A percentile compares a stretch with the other conserved stretches of the same genome.
Conservation (phyloP, 2,329 filamentous ascomycete species). For the Aspergillus bombycis region DNA sequence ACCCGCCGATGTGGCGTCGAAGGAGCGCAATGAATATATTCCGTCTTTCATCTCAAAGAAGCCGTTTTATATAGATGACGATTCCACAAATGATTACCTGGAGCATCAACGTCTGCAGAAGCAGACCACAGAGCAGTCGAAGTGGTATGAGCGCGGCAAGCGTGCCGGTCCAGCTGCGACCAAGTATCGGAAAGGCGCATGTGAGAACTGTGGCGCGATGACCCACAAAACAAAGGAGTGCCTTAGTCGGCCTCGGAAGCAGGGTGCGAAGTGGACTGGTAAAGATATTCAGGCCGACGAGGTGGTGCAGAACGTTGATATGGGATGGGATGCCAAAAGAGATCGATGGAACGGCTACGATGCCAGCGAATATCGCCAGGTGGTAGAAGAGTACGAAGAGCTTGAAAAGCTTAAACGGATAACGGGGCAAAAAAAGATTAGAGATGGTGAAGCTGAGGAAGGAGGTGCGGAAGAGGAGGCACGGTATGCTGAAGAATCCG, state of each 20-base stretch:
- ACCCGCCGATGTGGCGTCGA: conserved; percentile 59
- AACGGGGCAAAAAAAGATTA: conserved; percentile 51
- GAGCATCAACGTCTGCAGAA: conserved; percentile 90
- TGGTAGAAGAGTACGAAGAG: conserved; percentile 88
- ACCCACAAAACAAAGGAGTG: conserved; percentile 96
- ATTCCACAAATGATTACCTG: conserved; percentile 81
- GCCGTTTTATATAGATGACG: conserved; percentile 88
- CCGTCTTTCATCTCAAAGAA: conserved; percentile 97
- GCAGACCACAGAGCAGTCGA: conserved; percentile 67
- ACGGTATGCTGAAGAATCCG: conserved; percentile 87
- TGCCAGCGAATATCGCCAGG: conserved; percentile 76
- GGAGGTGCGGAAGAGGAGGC: conserved; percentile 50
- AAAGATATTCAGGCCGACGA: conserved; percentile 94
- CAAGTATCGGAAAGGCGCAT: conserved; percentile 96
- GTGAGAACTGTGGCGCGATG: conserved; percentile 98
- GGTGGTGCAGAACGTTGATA: conserved; percentile 76
- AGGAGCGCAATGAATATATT: conserved; percentile 98
- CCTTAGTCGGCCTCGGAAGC: conserved; percentile 81
- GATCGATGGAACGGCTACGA: conserved; percentile 99
- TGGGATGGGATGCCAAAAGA: conserved; percentile 96
- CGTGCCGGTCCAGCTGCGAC: conserved; percentile 85
- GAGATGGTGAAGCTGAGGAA: conserved; percentile 61
- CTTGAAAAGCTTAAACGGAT: conserved; percentile 73
- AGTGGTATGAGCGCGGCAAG: conserved; percentile 92
- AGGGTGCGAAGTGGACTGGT: conserved; percentile 89